Evolutionary conservation across 495 filamentous ascomycete species (phyloP).

Genomic region (Lasiosphaeriaceae sp.): DNA sequence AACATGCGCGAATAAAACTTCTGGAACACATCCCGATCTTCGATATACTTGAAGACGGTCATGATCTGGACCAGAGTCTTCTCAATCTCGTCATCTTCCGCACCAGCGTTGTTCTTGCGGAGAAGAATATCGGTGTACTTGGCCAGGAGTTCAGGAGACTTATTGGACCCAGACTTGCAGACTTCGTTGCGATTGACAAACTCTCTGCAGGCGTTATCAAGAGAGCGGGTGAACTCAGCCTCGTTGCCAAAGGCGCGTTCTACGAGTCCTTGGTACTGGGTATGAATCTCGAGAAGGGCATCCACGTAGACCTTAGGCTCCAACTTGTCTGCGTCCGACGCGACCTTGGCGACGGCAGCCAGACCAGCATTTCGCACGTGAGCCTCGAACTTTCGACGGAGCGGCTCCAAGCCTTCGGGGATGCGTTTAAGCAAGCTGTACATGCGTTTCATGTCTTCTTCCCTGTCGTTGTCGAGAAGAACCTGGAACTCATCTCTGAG

Average conservation of each 20-base stretch:
- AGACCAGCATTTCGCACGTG: conserved; percentile 89
- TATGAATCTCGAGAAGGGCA: conserved; percentile 89
- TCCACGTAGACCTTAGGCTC: conserved; percentile 97
- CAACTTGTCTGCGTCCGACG: conserved; percentile 80
- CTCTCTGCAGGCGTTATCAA: conserved; percentile 96
- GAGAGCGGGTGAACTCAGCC: conserved; percentile 91
- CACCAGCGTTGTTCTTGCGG: conserved; percentile 85
- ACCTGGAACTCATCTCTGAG: conserved; percentile 95
- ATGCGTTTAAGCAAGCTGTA: conserved; percentile 89
- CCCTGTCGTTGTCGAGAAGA: conserved; percentile 89
- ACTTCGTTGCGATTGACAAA: conserved; percentile 97
- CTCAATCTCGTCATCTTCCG: conserved; percentile 91
- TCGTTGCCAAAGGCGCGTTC: conserved; percentile 92
- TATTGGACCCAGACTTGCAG: conserved; percentile 85
- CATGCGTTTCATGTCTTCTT: conserved; percentile 95
- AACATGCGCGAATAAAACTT: conserved; percentile 98
- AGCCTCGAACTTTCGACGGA: conserved; percentile 82
- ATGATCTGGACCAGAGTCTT: conserved; percentile 91
- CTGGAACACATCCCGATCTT: conserved; percentile 99
- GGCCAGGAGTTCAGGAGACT: conserved; percentile 89
- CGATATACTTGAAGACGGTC: conserved; percentile 99
- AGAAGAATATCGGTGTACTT: conserved; percentile 94
- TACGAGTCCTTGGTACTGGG: conserved; percentile 85
- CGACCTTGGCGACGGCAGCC: conserved; percentile 85
- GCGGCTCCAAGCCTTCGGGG: conserved; percentile 84